Base-by-base conservation (phyloP, 2,329 filamentous ascomycete species). In the Curvularia lunata region DNA sequence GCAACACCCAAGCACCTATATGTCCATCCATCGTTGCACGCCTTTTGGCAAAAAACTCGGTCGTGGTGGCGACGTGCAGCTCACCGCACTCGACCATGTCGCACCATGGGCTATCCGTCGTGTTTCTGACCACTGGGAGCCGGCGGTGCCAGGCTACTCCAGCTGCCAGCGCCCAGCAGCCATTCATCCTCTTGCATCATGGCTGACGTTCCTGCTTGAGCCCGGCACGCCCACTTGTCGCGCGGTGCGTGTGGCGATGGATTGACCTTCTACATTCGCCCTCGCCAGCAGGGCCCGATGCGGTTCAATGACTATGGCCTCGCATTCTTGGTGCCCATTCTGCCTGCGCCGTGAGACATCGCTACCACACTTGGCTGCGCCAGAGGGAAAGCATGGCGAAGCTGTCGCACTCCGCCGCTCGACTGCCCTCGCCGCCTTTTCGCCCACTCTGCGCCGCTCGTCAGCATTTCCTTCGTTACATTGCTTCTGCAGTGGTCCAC, bases 91-190 rank as follows among this genome's bases (percentile, higher is more conserved):
- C 45, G 62, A 62, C 55, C 52, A 43, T 65, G 73, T 76, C 71
- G 70, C 73, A 76, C 73, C 73, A 76, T 73, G 23, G 53, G 57
- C 61, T 48, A 63, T 63, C 57, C 56, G 62, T 59, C 65, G 59
- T 67, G 58, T 30, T 51, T 61, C 61, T 59, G 66, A 61, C 69
- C 70, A 70, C 69, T 65, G 42, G 64, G 57, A 68, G 57, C 52
- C 49, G 61, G 46, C 64, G 59, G 61, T 56, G 50, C 60, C 58
- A 59, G 63, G 51, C 28, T 61, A 45, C 55, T 63, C 63, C 58
- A 63, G 64, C 64, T 61, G 27, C 27, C 27, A 8, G 27, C 27
- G 61, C 62, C 63, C 21, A 67, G 63, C 13, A 37, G 64, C 73
- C 65, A 75, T 74, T 74, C 70, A 73, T 49, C 41, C 40, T 57